Evolutionary conservation across 768 basidiomycete genomes (phyloP), one percentile per base, ranked within the genome.

Genomic region (Pleurotus ostreatus): DNA sequence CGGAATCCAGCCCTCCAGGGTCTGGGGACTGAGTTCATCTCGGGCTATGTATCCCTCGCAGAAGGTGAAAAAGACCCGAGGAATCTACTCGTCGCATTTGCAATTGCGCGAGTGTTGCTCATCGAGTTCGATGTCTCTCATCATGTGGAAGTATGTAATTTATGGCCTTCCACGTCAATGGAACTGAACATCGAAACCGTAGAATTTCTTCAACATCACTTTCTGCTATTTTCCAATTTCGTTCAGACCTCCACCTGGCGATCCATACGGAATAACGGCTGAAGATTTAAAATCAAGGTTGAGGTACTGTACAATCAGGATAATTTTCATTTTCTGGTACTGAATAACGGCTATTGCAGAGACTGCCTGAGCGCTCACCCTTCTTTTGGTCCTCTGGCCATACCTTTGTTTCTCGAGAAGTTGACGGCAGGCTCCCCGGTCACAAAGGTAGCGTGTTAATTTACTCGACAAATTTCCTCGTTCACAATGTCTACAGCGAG

Each of bases 191-290:
- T 45, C n/a, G 41, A 11, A 16, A 44, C 16, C 26, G 5, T 62
- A 98, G 94, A 82, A 87, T 51, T 75, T 98, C 47, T 98, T 96
- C 73, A 92, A 98, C 64, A 86, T 98, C 66, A 90, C 88, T 0
- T 98, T 95, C 69, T 98, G 97, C 69, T 99, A 99, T 69, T 99
- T 98, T 72, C 97, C 97, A 0, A 98, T 99, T 55, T 92, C 94
- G 0, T 99, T 97, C 74, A 82, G 89, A 57, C 94, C 96, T 7
- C 93, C 95, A 15, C 89, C 93, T 1, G 87, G 94, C 62, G 94
- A 98, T 66, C 94, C 93, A 15, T 94, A 96, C 68, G 89, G 89
- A 3, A 95, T 99, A 57, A 89, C 87, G 2, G 77, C 90, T 0
- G 92, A 95, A 30, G 91, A 98, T 65, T 79, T 99, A 18, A 88